Evolutionary conservation across 2,329 filamentous ascomycete genomes (phyloP), one percentile per base, ranked within the genome.

Genomic region (Acephala macrosclerotiorum): DNA sequence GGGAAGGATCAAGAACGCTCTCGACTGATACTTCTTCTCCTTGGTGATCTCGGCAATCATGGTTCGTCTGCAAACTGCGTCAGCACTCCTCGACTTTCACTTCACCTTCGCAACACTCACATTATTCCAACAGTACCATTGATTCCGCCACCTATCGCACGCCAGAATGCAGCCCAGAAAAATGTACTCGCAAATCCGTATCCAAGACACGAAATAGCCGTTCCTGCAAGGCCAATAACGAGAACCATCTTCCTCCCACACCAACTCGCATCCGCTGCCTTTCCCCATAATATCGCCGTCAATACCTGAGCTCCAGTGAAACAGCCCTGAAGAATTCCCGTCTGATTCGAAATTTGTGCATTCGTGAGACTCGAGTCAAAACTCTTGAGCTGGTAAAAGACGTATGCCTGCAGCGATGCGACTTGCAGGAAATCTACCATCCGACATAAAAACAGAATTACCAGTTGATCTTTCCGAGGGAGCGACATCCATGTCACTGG

Each of bases 341-440:
- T 89, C 73, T 91, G 89, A 2, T 82, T 81, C 0, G 90, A 85
- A 45, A 92, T 89, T 0, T 33, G 69, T 59, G 66, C 85, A 78
- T 57, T 69, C 36, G 25, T 72, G 58, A 55, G 67, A 51, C 33
- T 77, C 65, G 57, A 33, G 36, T 69, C 66, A 65, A 91, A 91
- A 0, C 87, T 91, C 63, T 86, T 85, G 18, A 93, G 84, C 74
- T 91, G 89, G 76, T 91, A 91, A 79, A 89, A 92, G 75, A 92
- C 84, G 75, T 92, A 92, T 1, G 88, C 84, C 58, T 88, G 82
- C 1, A 90, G 77, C 9, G 84, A 87, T 7, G 89, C 89, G 70
- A 92, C 86, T 5, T 91, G 90, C 42, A 94, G 79, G 55, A 91
- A 92, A 75, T 94, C 91, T 9, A 90, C 90, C 8, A 93, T 80